A percentile compares a stretch with the other conserved stretches of the same genome.
Conservation (phyloP, 116 monocot species). For the Thalassia testudinum region DNA sequence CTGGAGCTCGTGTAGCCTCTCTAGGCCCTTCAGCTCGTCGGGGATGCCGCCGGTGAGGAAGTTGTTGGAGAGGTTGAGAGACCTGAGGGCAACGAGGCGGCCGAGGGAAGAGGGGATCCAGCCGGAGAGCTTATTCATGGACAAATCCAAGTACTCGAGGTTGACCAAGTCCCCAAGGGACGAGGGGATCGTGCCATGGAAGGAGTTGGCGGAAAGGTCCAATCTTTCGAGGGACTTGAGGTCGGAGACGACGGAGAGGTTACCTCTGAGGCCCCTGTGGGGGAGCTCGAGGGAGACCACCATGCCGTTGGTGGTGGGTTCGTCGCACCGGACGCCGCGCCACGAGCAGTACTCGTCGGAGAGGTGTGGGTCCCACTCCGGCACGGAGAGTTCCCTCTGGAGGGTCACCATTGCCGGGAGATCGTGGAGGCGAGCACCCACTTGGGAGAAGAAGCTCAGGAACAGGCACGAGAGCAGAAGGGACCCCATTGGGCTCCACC, state of each 20-base stretch:
- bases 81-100: constrained; percentile 13
- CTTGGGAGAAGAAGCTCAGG: not conserved
- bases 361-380: constrained; percentile 26
- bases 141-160: constrained; percentile 62
- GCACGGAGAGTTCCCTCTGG: constrained; percentile 22
- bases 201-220: constrained; percentile 58
- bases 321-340: constrained; percentile 44
- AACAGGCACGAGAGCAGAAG: not conserved
- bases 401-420: constrained; percentile 41
- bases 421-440: constrained; percentile 18
- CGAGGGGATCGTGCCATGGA: constrained; percentile 33
- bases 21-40: constrained; percentile 24
- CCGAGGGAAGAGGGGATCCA: constrained; percentile 42
- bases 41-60: constrained; percentile 43
- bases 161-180: constrained; percentile 16
- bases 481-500: not conserved
- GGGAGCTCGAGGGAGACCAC: constrained; percentile 41
- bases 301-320: not conserved
- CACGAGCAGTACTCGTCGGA: constrained; percentile 50
- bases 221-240: constrained; percentile 31
- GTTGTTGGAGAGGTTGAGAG: constrained; percentile 62
- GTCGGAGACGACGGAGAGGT: constrained; percentile 41
- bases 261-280: constrained; percentile 38
- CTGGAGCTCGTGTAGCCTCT: constrained; percentile 49
- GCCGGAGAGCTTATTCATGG: constrained; percentile 43